Percentiles rank a stretch among this genome's conserved stretches.
Conservation (phyloP, 164 flowering plant species). For the Protea cynaroides region DNA sequence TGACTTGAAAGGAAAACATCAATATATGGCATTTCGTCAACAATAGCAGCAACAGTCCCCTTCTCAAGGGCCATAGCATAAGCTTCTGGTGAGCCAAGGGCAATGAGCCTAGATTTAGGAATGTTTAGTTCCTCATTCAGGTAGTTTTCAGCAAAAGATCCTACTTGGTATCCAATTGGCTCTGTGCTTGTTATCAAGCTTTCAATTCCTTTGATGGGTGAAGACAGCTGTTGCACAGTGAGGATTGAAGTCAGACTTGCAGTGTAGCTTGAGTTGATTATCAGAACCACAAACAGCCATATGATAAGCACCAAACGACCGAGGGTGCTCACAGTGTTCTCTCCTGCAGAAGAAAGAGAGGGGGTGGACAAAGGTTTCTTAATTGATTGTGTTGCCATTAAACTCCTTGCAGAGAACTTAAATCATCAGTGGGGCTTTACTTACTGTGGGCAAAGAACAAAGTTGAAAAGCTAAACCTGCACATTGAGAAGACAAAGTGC, state of each 20-base stretch:
- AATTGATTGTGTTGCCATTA: neutral
- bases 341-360: conserved; percentile 27
- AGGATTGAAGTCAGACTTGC: conserved; percentile 45
- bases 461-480: conserved; percentile 90
- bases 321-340: conserved; percentile 31
- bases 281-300: conserved; percentile 38
- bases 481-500: conserved; percentile 9
- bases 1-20: conserved; percentile 44
- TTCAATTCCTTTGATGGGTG: conserved; percentile 47
- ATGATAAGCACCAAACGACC: conserved; percentile 30
- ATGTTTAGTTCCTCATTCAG: conserved; percentile 39
- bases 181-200: conserved; percentile 31
- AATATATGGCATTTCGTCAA: conserved; percentile 51
- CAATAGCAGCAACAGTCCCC: conserved; percentile 48
- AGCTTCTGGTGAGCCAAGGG: conserved; percentile 44
- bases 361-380: neutral
- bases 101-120: conserved; percentile 34
- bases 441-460: conserved; percentile 70
- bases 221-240: conserved; percentile 37
- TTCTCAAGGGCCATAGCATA: conserved; percentile 34
- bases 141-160: conserved; percentile 47
- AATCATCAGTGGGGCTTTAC: conserved; percentile 22
- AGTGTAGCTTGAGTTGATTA: conserved; percentile 36
- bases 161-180: conserved; percentile 49
- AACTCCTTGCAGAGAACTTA: neutral